These are phyloP conservation scores for Pleurotus salmoneostramineus DNA, from an alignment of 768 basidiomycete species.

Conservation along the genomic window DNA sequence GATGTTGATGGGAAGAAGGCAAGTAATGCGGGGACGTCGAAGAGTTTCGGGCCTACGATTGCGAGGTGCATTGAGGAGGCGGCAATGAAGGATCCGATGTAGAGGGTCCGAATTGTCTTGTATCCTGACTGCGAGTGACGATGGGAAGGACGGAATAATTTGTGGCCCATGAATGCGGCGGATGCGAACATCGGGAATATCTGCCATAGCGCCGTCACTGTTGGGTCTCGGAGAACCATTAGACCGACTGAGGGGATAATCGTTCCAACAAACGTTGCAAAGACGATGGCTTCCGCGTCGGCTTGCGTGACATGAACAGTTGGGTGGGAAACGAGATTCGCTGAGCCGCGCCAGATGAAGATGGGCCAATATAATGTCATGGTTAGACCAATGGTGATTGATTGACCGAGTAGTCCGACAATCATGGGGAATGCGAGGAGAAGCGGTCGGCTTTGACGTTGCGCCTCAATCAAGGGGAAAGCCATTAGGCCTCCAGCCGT, in stretches of 20 bases:
- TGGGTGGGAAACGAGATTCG: conserved; percentile 7
- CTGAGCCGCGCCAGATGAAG: conserved; percentile 35
- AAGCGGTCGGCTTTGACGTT: conserved; percentile 28
- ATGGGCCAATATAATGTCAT: conserved; percentile 46
- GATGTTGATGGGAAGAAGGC: conserved; percentile 30
- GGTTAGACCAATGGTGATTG: conserved; percentile 35
- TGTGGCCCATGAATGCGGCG: conserved; percentile 34
- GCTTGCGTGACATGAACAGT: conserved; percentile 31
- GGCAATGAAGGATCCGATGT: conserved; percentile 35
- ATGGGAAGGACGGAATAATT: conserved; percentile 32
- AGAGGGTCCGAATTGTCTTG: conserved; percentile 30
- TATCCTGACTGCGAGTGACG: conserved; percentile 30
- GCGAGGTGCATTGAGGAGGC: conserved; percentile 39
- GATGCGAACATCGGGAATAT: conserved; percentile 43
- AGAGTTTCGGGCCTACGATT: conserved; percentile 30
- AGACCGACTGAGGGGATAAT: conserved; percentile 44
- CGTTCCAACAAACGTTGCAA: conserved; percentile 40
- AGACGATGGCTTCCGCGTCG: conserved; percentile 50
- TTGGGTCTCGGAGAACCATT: conserved; percentile 35
- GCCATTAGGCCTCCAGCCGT: conserved; percentile 31
- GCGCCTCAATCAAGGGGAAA: conserved; percentile 40
- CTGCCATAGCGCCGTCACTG: conserved; percentile 52
- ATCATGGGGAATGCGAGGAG: conserved; percentile 37
- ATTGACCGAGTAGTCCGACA: conserved; percentile 37
- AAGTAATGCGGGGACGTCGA: conserved; percentile 25